Base-by-base conservation (phyloP, 1,139 yeast species). In the Diutina neorugosa region DNA sequence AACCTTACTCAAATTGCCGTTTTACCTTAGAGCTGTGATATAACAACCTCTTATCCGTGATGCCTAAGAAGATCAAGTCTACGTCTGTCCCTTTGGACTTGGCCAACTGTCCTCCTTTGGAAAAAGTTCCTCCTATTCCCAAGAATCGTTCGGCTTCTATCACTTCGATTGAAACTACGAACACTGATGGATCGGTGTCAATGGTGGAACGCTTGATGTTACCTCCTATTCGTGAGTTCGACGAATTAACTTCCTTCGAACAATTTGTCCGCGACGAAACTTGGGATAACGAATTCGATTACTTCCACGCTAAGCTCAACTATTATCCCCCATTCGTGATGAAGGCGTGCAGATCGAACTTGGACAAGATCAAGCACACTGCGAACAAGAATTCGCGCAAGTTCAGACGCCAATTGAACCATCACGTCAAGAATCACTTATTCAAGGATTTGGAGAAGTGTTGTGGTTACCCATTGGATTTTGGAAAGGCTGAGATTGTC, bases 301-400 rank as follows among this genome's bases (percentile, higher is more conserved):
- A 81, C 62, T 71, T 82, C 61, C 86, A 83, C 64, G 87, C 87
- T 52, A 82, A 78, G 59, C 71, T 84, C 58, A 73, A 73, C 53
- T 85, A 85, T 66, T 76, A 80, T 61, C 93, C 93, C 27, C 91
- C 91, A 52, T 85, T 85, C 63, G 79, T 85, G 52, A 61, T 84
- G 66, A 77, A 78, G 59, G 85, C 80, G 59, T 77, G 84, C 57
- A 87, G 82, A 60, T 80, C 83, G 55, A 82, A 84, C 63, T 78
- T 82, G 55, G 93, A 85, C 55, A 84, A 82, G 66, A 79, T 85
- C 56, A 84, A 84, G 65, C 85, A 86, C 52, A 81, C 87, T 53
- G 80, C 78, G 73, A 85, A 84, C 69, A 81, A 84, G 55, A 81
- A 84, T 63, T 81, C 84, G 55, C 78, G 81, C 61, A 84, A 84